phyloP scores from a whole-genome alignment of 768 basidiomycete species.

The Naganishia vishniacii region DNA sequence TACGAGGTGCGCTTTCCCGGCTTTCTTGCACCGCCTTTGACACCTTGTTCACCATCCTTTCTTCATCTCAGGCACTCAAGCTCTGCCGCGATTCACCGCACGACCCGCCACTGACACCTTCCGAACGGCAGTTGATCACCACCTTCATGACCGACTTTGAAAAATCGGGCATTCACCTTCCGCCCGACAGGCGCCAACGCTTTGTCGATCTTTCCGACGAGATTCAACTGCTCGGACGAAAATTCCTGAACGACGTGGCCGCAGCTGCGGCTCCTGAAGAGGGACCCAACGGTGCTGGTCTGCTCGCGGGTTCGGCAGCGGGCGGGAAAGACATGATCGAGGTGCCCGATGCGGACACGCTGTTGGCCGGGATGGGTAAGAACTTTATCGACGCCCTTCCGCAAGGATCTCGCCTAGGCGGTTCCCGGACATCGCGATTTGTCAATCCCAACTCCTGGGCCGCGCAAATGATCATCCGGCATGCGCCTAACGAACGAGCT shows the following conservation, averaged over 20 bases:
- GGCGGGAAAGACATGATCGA: conserved; percentile 31
- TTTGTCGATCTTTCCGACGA: conserved; percentile 88
- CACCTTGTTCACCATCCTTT: neutral
- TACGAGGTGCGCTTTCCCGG: conserved; percentile 65
- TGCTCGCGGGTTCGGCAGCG: neutral
- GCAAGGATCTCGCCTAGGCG: conserved; percentile 18
- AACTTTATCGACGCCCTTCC: conserved; percentile 43
- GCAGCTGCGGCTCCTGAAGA: conserved; percentile 14
- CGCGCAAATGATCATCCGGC: conserved; percentile 87
- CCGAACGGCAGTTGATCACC: conserved; percentile 58
- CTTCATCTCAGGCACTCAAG: conserved; percentile 39
- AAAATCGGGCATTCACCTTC: conserved; percentile 88
- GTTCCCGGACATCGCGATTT: conserved; percentile 44
- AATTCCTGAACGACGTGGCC: conserved; percentile 66
- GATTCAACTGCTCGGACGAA: conserved; percentile 77
- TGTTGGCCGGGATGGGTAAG: conserved; percentile 43
- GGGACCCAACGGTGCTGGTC: neutral
- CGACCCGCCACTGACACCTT: conserved; percentile 34
- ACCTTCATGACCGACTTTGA: conserved; percentile 97
- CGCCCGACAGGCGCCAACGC: conserved; percentile 65
- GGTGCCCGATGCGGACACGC: conserved; percentile 41
- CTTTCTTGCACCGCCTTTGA: neutral
- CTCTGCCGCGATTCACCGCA: conserved; percentile 38
- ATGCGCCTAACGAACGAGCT: conserved; percentile 76
- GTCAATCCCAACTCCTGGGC: conserved; percentile 82